Evolutionary conservation across 2,329 filamentous ascomycete genomes (phyloP), one percentile per base, ranked within the genome.

Genomic region (Purpureocillium takamizusanense): DNA sequence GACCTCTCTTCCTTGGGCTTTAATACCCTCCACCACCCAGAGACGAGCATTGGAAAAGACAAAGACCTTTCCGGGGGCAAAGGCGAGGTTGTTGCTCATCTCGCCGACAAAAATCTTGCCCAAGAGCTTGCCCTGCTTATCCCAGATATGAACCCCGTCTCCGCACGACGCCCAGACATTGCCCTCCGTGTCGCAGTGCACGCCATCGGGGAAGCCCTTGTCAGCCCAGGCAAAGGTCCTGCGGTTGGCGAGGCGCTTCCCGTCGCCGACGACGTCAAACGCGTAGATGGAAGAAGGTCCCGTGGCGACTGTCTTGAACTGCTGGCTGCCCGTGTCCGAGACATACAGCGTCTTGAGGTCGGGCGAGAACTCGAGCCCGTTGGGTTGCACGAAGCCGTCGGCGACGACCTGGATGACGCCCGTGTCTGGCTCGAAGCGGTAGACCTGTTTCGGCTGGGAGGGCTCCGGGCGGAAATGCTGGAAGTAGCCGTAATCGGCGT

Each of bases 141-240:
- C 67, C 61, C 63, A 74, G 1, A 73, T 63, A 38, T 70, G 62
- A 3, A 72, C 59, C 7, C 69, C 70, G 40, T 72, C 70, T 1
- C 65, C 66, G 35, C 62, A 67, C 8, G 66, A 67, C 4, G 63
- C 55, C 46, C 71, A 80, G 3, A 81, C 65, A 37, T 78, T 74
- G 2, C 76, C 76, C 11, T 67, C 56, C 7, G 62, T 56, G 46
- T 78, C 74, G 41, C 65, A 66, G 42, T 76, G 72, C 31, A 77
- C 69, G 57, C 80, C 79, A 45, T 83, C 79, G 0, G 78, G 76
- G 2, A 76, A 59, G 2, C 74, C 71, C 2, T 62, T 51, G 34
- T 70, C 64, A 3, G 64, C 60, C 43, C 69, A 78, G 0, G 78
- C 76, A 48, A 83, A 83, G 0, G 69, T 63, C 40, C 67, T 66